These are phyloP conservation scores for Lentinula detonsa DNA, from an alignment of 768 basidiomycete species.

Conservation along the genomic window DNA sequence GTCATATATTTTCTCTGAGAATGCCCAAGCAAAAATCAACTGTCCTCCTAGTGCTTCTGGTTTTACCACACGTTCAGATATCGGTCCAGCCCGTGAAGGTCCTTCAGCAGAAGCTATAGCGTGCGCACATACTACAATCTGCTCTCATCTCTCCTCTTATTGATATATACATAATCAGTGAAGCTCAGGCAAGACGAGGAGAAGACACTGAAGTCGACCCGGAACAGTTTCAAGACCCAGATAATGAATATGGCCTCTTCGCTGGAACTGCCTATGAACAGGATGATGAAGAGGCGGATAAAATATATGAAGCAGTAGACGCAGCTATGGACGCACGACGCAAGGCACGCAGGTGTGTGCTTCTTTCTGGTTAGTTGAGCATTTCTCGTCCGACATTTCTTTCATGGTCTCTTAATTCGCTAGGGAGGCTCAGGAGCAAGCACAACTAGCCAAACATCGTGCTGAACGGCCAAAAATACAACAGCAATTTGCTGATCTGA, in stretches of 20 bases:
- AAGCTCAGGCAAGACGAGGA: slow-evolving; percentile 79
- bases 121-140: slow-evolving; percentile 34
- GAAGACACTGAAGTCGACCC: slow-evolving; percentile 87
- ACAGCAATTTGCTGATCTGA: slow-evolving; percentile 92
- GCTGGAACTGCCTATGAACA: slow-evolving; percentile 94
- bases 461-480: slow-evolving; percentile 92
- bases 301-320: slow-evolving; percentile 91
- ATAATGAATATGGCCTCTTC: slow-evolving; percentile 95
- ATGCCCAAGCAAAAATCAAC: background rate
- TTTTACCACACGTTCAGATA: slow-evolving; percentile 97
- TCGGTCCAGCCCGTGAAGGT: slow-evolving; percentile 94
- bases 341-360: slow-evolving; percentile 67
- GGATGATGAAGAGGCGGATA: slow-evolving; percentile 96
- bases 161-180: slow-evolving; percentile 34
- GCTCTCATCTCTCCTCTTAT: background rate
- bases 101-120: slow-evolving; percentile 89
- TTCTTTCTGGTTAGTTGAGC: slow-evolving; percentile 33
- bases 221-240: slow-evolving; percentile 93
- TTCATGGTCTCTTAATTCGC: slow-evolving; percentile 11
- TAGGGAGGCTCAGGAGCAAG: slow-evolving; percentile 74
- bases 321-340: slow-evolving; percentile 85
- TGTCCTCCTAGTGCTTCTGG: slow-evolving; percentile 70
- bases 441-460: slow-evolving; percentile 69
- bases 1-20: slow-evolving; percentile 14
- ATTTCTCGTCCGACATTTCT: slow-evolving; percentile 16